Evolutionary conservation across 2,329 filamentous ascomycete genomes (phyloP).

Genomic region (Trichoderma polysporum): DNA sequence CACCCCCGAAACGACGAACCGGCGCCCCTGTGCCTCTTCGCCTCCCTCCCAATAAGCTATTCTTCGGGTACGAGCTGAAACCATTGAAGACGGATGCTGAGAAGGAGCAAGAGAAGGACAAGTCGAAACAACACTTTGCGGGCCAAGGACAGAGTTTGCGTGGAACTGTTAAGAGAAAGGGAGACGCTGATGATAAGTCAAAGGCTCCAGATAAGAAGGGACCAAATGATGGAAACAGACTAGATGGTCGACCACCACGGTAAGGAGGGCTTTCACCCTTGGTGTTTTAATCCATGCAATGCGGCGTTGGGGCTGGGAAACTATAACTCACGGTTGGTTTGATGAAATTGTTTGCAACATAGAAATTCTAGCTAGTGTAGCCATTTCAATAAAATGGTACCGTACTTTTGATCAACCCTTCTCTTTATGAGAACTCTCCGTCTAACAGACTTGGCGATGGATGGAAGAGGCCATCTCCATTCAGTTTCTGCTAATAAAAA

Average conservation of each 20-base stretch:
- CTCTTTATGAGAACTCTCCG: background rate
- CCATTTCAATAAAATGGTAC: background rate
- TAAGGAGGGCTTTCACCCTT: constrained; percentile 17
- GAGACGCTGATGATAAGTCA: constrained; percentile 48
- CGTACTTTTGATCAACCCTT: background rate
- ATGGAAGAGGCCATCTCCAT: background rate
- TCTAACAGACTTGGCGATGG: background rate
- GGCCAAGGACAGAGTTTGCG: constrained; percentile 81
- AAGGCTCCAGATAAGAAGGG: constrained; percentile 50
- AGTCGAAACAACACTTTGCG: constrained; percentile 71
- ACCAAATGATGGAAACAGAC: constrained; percentile 42
- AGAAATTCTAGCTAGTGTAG: background rate
- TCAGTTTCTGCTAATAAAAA: background rate
- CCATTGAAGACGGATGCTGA: constrained; percentile 79
- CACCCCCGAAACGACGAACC: constrained; percentile 46
- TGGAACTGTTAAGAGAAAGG: constrained; percentile 70
- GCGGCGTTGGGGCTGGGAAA: constrained; percentile 17
- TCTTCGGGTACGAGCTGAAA: constrained; percentile 93
- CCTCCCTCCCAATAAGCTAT: constrained; percentile 83
- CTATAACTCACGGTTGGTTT: background rate
- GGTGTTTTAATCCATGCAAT: background rate
- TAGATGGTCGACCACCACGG: constrained; percentile 43
- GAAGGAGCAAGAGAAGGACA: constrained; percentile 62
- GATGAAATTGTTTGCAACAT: background rate
- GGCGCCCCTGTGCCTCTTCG: constrained; percentile 86